Base-by-base conservation (phyloP, 2,329 filamentous ascomycete genomes). In the Lachnellula suecica region DNA sequence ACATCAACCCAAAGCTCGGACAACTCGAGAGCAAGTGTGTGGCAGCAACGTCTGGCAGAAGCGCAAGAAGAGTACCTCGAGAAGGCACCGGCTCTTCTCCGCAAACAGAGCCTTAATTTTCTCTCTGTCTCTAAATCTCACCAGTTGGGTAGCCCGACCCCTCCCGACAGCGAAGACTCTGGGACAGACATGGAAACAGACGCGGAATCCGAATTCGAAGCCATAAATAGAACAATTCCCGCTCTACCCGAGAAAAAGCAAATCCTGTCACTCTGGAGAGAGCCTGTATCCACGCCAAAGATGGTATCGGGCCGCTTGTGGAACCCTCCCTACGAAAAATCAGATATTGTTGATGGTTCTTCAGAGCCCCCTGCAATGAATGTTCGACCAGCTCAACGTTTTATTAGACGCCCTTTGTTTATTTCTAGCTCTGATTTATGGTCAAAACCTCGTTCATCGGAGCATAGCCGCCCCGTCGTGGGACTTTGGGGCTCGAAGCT, bases 81-180 rank as follows among this genome's bases (percentile, higher is more conserved):
- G 41, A 70, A 72, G 45, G 70, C 72, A 1, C 68, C 70, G 7
- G 66, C 69, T 34, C 64, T 72, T 25, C 62, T 72, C 24, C 66
- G 63, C 29, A 71, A 69, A 19, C 66, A 66, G 47, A 72, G 67
- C 51, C 54, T 74, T 56, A 76, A 74, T 57, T 72, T 72, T 60
- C 53, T 74, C 42, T 63, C 71, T 45, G 54, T 74, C 47, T 61
- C 71, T 29, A 71, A 70, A 51, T 66, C 68, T 9, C 52, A 54
- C 13, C 70, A 72, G 49, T 61, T 80, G 3, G 75, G 72, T 34
- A 82, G 77, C 57, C 78, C 79, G 27, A 83, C 79, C 43, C 79
- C 79, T 45, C 76, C 78, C 7, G 78, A 82, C 48, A 80, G 75
- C 15, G 74, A 74, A n/a, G 74, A 74, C 42, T 69, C 69, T 29